Evolutionary conservation across 148 eudicot species (phyloP).

Genomic region (Linanthus parryae): DNA sequence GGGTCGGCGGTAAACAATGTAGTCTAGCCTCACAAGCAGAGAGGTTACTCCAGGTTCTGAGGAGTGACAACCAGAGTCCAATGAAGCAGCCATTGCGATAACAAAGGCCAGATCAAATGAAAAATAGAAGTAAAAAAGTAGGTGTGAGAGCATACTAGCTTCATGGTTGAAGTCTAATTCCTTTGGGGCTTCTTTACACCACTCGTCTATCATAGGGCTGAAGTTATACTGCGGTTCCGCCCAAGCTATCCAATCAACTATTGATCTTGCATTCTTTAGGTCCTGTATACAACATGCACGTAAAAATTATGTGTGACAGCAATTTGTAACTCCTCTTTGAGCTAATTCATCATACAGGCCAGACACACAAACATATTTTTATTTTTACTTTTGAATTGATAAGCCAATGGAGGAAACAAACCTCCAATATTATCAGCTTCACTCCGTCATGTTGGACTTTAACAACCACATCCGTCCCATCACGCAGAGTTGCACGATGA

Average conservation of each 20-base stretch:
- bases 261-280: constrained; percentile 87
- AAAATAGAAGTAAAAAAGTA: not conserved
- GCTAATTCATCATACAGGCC: constrained; percentile 9
- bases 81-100: not conserved
- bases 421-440: constrained; percentile 85
- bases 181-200: constrained; percentile 97
- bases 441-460: constrained; percentile 95
- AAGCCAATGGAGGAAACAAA: constrained; percentile 12
- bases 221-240: constrained; percentile 97
- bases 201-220: constrained; percentile 96
- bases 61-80: too few relatives aligned
- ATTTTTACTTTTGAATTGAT: too few relatives aligned
- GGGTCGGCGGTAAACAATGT: too few relatives aligned
- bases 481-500: constrained; percentile 86
- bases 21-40: too few relatives aligned
- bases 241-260: constrained; percentile 99
- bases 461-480: constrained; percentile 88
- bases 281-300: constrained; percentile 39
- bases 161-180: constrained; percentile 81
- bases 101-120: constrained; percentile 4
- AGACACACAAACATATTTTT: too few relatives aligned
- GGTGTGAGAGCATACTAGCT: constrained; percentile 55
- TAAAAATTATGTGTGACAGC: constrained; percentile 16
- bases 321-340: constrained; percentile 4
- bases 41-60: too few relatives aligned